Percentiles rank a stretch among this genome's conserved stretches.
phyloP scores from a whole-genome alignment of 371 early-diverging fungal species.

The Conidiobolus coronatus region DNA sequence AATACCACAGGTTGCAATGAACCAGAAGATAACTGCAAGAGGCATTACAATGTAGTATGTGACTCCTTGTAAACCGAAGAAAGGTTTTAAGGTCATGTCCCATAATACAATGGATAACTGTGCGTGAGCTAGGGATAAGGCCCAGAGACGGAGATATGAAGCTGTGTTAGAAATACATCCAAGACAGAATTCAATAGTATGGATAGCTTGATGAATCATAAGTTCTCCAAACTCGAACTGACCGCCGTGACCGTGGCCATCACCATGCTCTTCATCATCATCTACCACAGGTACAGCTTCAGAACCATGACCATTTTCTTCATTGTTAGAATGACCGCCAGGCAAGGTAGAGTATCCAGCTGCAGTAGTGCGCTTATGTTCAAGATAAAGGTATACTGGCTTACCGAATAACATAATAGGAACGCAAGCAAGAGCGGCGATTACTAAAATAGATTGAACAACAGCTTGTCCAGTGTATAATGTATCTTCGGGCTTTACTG shows the following conservation, averaged over 20 bases:
- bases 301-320: conserved; percentile 13
- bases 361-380: conserved; percentile 48
- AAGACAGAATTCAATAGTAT: conserved; percentile 98
- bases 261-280: conserved; percentile 18
- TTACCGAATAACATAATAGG: conserved; percentile 98
- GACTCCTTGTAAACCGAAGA: conserved; percentile 24
- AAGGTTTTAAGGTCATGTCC: conserved; percentile 73
- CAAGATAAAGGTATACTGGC: conserved; percentile 63
- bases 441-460: conserved; percentile 66
- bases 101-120: conserved; percentile 96
- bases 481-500: conserved; percentile 37
- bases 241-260: neutral
- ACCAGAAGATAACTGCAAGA: conserved; percentile 62
- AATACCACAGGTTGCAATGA: conserved; percentile 59
- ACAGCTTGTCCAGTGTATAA: conserved; percentile 74
- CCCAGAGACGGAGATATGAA: conserved; percentile 99
- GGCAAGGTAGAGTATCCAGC: conserved; percentile 49
- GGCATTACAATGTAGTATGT: conserved; percentile 35
- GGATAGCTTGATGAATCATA: conserved; percentile 93
- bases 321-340: conserved; percentile 18
- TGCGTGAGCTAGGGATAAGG: conserved; percentile 97
- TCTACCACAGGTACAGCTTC: conserved; percentile 11
- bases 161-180: conserved; percentile 98
- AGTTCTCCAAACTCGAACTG: conserved; percentile 65
- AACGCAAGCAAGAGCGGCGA: conserved; percentile 73